These are phyloP conservation scores for Yamadazyma mexicana DNA, from an alignment of 1,139 yeast species.

Conservation along the genomic window DNA sequence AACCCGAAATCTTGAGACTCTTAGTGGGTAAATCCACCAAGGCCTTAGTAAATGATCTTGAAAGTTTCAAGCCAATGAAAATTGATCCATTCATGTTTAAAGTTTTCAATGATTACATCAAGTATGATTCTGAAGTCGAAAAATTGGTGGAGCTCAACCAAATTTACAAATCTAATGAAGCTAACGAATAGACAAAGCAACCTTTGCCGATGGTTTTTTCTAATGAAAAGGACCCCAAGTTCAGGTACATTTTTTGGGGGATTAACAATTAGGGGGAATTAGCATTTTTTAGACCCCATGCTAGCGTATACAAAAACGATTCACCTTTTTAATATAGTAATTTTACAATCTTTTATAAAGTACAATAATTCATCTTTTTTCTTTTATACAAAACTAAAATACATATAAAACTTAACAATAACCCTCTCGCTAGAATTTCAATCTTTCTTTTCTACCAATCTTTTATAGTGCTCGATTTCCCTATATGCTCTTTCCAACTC, in stretches of 20 bases:
- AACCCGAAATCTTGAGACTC: constrained; percentile 34
- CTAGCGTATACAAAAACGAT: too few species aligned
- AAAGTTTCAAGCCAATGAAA: constrained; percentile 34
- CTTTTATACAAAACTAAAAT: not conserved
- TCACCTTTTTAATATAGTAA: too few species aligned
- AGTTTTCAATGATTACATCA: constrained; percentile 24
- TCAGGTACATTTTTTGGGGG: too few species aligned
- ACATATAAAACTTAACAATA: not conserved
- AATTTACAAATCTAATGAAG: constrained; percentile 5
- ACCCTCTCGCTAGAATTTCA: not conserved
- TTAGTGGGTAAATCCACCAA: constrained; percentile 32
- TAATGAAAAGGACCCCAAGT: too few species aligned
- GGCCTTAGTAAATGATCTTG: constrained; percentile 21
- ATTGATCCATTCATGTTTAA: constrained; percentile 36
- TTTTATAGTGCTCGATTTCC: constrained; percentile 84
- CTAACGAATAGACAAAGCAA: not conserved
- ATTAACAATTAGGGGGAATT: too few species aligned
- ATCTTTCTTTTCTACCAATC: constrained; percentile 26
- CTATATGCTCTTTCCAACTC: constrained; percentile 80
- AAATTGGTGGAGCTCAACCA: constrained; percentile 19
- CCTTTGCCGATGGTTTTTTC: too few species aligned
- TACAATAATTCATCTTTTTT: not conserved
- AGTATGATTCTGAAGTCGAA: constrained; percentile 27
- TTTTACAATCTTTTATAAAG: too few species aligned
- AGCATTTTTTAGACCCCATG: too few species aligned